Evolutionary conservation across 2,329 filamentous ascomycete genomes (phyloP), one percentile per base, ranked within the genome.

Genomic region (Helicocarpus griseus): DNA sequence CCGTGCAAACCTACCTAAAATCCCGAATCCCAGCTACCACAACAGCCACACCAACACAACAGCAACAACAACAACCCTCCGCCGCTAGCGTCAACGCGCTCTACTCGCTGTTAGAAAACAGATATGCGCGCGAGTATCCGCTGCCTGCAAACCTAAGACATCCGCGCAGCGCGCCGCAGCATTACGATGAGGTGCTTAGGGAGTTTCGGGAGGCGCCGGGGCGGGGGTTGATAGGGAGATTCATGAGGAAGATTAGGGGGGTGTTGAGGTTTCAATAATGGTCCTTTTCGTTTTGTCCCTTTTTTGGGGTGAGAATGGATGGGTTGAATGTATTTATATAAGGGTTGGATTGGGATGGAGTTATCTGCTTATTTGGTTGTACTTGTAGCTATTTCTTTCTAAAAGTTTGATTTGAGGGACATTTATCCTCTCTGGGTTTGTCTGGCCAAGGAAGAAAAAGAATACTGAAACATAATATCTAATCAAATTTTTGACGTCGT

Each of bases 21-120:
- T 60, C 60, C 22, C 63, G 63, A 43, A 57, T 71, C 17, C 61
- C 39, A 50, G 55, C 44, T 49, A 53, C 40, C 36, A 29, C 54
- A 49, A 53, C 24, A 46, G n/a, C 39, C 2, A 19, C 21, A 35
- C 54, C 54, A 26, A 48, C 52, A 5, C 33, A 54, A 4, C 53
- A 53, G 41, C 52, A 57, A 14, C 57, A 41, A 52, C 57, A 51
- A 43, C 56, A 36, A 45, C 50, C 38, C 56, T 49, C 54, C 38
- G 56, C 51, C 58, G 65, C 49, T 61, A 69, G 61, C 21, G 60
- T 81, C 50, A 82, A 82, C 58, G 79, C 78, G 4, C 72, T 83
- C 1, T 80, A 78, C 55, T 74, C 77, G 2, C 66, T 84, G n/a
- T 67, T 84, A 2, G 78, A 82, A 57, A 74, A 83, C 60, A 68